Base-by-base conservation (phyloP, 129 eudicot species). In the Chrysanthemum lavandulifolium region DNA sequence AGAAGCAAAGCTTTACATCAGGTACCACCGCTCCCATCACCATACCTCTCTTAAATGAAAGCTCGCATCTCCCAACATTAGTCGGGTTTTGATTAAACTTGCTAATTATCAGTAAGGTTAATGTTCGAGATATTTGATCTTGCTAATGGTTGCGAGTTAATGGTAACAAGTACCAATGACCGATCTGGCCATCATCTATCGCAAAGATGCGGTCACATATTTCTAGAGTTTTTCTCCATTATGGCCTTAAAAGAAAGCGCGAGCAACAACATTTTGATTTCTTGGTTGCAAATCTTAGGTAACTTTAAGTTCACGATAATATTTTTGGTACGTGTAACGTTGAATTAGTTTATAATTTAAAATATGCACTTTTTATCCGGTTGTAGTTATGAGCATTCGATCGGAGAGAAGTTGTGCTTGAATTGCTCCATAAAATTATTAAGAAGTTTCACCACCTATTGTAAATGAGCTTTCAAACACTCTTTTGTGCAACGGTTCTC, bases 331-430 rank as follows among this genome's bases (percentile, higher is more conserved):
- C 54, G 25, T 5, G 14, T 49, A 12, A 61, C 11, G 13, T 61
- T 61, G 40, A 27, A 21, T 10, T 61, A 18, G 15, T 45, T 13
- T 13, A 0, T 13, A n/a, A 12, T 40, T 36, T 10, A 23, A 52
- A 11, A 53, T 55, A 8, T 15, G 36, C 3, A 13, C 27, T 18
- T 64, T 64, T 50, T 43, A 29, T 13, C 18, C 65, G 65, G 0
- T 80, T 80, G 18, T 85, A 92, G 98, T 59, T 92, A 89, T 73
- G 84, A 89, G 65, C 95, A 89, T 74, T 58, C 96, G 2, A 82
- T 61, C 96, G 98, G 61, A 87, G 96, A 69, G 92, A 85, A 83
- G 83, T 92, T 12, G 96, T 85, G 43, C 96, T 92, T 55, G 98
- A 92, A 76, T 87, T 92, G 96, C 76, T 93, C 14, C 84, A 79